Base-by-base conservation (phyloP, 2,329 filamentous ascomycete species). In the Exophiala oligosperma region DNA sequence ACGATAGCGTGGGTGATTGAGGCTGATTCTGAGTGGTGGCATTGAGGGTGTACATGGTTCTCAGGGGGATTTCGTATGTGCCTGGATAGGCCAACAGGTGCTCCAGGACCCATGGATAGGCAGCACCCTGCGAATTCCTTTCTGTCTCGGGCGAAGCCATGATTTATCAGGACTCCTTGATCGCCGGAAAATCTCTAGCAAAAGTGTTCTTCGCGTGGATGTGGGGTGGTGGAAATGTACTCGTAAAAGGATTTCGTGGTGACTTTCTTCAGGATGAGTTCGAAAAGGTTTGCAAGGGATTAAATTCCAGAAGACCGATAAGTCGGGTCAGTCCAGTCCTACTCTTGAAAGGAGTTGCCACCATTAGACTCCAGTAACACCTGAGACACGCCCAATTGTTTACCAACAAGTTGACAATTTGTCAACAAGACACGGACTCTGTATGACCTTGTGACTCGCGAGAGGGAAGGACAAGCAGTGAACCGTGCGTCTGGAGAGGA, bases 21-120 rank as follows among this genome's bases (percentile, higher is more conserved):
- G 72, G 70, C 56, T 73, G 72, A 48, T 73, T 70, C 49, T 72
- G 79, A 17, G 83, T 79, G 17, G 81, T 79, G 61, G 81, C 84
- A 68, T 88, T 88, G 70, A 88, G 77, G 26, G 81, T 81, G 74
- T 87, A 88, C 82, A 88, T 87, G 62, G 84, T 87, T 57, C 85
- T 81, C 28, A 88, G 77, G 21, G 85, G 85, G 32, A 88, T 83
- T 66, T 88, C 85, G 68, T 88, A 87, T 65, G 78, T 82, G 66
- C 78, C 80, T 7, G 84, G 84, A 68, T 87, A 85, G 57, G 81
- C 79, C 53, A 86, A 73, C 57, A 85, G 77, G 69, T 85, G 83
- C 57, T 85, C 83, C 50, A 85, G 75, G 60, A 85, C 82, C 78
- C 81, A 78, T 60, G 76, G 72, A 68, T 79, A 73, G 24, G 74